Base-by-base conservation (phyloP, 345 rosid species). In the Toxicodendron radicans region DNA sequence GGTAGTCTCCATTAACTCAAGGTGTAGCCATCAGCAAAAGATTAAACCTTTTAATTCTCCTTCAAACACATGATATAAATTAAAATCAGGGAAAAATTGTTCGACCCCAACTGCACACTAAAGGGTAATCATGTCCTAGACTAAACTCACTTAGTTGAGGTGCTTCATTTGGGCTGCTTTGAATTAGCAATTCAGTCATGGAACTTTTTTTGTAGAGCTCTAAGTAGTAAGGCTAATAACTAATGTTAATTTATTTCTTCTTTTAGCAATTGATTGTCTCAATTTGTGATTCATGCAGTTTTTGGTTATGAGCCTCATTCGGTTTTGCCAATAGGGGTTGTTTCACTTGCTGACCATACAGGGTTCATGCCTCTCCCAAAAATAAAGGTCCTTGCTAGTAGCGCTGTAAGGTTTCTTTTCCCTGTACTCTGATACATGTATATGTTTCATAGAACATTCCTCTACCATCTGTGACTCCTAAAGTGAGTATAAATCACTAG, bases 231-330 rank as follows among this genome's bases (percentile, higher is more conserved):
- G 21, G 16, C 53, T 10, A 10, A 7, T 56, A 14, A 13, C 38
- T 48, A 16, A 4, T 72, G 23, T 41, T 35, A 45, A 1, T 38
- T 14, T 13, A 9, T 58, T 66, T 43, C 30, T 63, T 32, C 7
- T 17, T 57, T 16, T 2, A 35, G 58, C 58, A 58, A 64, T 27
- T 73, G 53, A 38, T 20, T 35, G 66, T 20, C 69, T 52, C 53
- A 24, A 27, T 13, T 62, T 17, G 52, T 61, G 71, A 46, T 68
- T 63, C 53, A 24, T 79, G 80, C 88, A 95, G 98, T 95, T 43
- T 84, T 93, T 45, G 97, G 96, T 21, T 95, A 86, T 38, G 98
- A 95, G 84, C 98, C 99, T 14, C 99, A 95, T 85, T 95, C 99
- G 0, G 97, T 93, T 79, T 78, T 85, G 73, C 98, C 97, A 0